phyloP scores from a whole-genome alignment of 2,329 filamentous ascomycete species.

The Epicoccum nigrum region DNA sequence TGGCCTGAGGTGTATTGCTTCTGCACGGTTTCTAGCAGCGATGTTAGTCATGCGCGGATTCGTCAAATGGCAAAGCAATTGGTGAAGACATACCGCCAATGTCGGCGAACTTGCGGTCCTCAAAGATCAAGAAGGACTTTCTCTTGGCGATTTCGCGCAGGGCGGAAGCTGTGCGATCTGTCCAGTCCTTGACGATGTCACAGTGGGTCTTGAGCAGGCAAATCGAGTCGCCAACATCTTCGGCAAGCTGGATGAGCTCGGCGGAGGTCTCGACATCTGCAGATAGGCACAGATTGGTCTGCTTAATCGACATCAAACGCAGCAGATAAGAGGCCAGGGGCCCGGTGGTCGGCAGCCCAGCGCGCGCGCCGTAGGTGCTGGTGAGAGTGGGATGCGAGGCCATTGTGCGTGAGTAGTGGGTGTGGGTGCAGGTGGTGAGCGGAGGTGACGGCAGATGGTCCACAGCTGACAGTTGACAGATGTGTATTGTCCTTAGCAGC shows the following conservation, averaged over 20 bases:
- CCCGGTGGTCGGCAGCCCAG: slow-evolving; percentile 50
- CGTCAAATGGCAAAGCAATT: not conserved
- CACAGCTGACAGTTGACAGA: slow-evolving; percentile 3
- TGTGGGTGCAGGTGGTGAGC: not conserved
- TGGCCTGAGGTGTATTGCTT: slow-evolving; percentile 60
- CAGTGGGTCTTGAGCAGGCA: slow-evolving; percentile 67
- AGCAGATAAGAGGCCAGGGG: slow-evolving; percentile 57
- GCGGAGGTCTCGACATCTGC: slow-evolving; percentile 63
- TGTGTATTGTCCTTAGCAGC: slow-evolving; percentile 6
- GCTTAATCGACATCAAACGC: slow-evolving; percentile 57
- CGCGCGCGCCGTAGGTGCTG: slow-evolving; percentile 54
- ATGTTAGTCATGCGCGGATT: slow-evolving; percentile 5
- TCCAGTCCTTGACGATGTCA: slow-evolving; percentile 67
- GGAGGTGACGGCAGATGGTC: slow-evolving; percentile 3
- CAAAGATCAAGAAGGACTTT: slow-evolving; percentile 60
- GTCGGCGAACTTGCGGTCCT: slow-evolving; percentile 62
- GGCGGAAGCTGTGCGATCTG: slow-evolving; percentile 58
- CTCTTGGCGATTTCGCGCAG: slow-evolving; percentile 56
- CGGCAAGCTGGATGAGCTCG: slow-evolving; percentile 61
- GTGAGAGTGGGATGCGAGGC: slow-evolving; percentile 41
- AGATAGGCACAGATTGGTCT: slow-evolving; percentile 61
- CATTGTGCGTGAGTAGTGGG: slow-evolving; percentile 34
- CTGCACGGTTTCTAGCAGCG: slow-evolving; percentile 57
- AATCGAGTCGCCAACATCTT: slow-evolving; percentile 65
- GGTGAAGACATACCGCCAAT: slow-evolving; percentile 56